Evolutionary conservation across 2,329 filamentous ascomycete species (phyloP), one percentile per base, ranked within the genome.

Genomic region (Pseudogymnoascus sp.): DNA sequence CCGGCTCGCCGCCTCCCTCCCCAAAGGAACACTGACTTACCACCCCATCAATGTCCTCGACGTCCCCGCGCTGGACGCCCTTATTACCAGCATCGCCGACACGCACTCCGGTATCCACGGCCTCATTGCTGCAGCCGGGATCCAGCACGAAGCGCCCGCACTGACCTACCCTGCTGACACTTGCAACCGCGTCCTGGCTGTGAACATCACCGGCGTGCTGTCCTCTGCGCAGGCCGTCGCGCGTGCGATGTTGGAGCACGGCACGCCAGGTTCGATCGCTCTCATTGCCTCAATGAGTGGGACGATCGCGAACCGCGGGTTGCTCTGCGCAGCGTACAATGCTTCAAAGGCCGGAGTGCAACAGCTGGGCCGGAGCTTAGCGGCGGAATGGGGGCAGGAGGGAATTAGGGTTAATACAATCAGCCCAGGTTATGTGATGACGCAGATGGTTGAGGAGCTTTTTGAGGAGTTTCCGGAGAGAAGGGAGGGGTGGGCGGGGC

Each of bases 181-280:
- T 72, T 85, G 86, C 73, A 86, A 92, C 73, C 83, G 86, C 75
- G 90, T 96, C 80, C 82, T 96, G 75, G 84, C 89, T 70, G 88
- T 93, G 71, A 96, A 97, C 76, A 82, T 96, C 69, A 95, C 87
- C n/a, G 93, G 92, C 11, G 86, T 83, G 29, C 90, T 91, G 77
- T 85, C 93, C 83, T 96, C 91, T 67, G 91, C 91, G 26, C 90
- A 93, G 79, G 91, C 91, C 19, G 90, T 91, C n/a, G 93, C 92
- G 35, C 83, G 87, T 63, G 88, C 95, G 73, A 86, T 90, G 82
- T 77, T 86, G 21, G 80, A 81, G 60, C 78, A 83, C 29, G 76
- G 78, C 5, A 81, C 83, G 71, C 85, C 86, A 11, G 86, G 87
- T 0, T 88, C 84, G 71, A 83, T 90, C 65, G 83, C 84, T 13